phyloP scores from a whole-genome alignment of 2,329 filamentous ascomycete genomes.

The Cadophora luteo-olivacea region DNA sequence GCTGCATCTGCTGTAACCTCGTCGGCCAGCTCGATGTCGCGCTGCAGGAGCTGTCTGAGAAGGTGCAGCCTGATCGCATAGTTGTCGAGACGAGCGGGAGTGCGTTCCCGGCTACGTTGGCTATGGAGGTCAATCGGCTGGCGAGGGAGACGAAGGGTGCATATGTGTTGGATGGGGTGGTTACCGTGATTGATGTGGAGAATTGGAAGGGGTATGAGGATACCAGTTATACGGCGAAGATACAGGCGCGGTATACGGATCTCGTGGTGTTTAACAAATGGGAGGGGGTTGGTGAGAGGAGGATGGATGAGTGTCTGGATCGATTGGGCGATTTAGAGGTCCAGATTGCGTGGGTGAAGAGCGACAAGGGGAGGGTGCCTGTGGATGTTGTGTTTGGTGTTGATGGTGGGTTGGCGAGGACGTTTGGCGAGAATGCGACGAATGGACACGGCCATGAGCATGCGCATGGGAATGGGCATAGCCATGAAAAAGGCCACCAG shows the following conservation, averaged over 20 bases:
- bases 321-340: constrained; percentile 71
- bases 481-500: constrained; percentile 66
- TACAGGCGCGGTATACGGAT: constrained; percentile 76
- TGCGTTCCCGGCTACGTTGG: constrained; percentile 67
- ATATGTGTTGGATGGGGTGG: constrained; percentile 72
- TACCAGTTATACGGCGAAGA: constrained; percentile 72
- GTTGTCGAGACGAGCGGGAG: constrained; percentile 88
- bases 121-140: constrained; percentile 74
- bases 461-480: constrained; percentile 51
- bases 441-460: constrained; percentile 40
- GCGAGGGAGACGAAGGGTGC: constrained; percentile 58
- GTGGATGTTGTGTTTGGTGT: constrained; percentile 85
- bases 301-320: constrained; percentile 70
- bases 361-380: constrained; percentile 77
- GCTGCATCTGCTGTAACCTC: constrained; percentile 98
- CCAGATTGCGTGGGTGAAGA: constrained; percentile 79
- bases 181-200: constrained; percentile 76
- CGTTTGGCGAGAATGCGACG: constrained; percentile 56
- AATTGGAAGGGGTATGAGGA: constrained; percentile 79
- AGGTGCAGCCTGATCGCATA: constrained; percentile 76
- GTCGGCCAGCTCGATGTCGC: constrained; percentile 89
- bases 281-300: constrained; percentile 66
- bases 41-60: constrained; percentile 72
- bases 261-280: constrained; percentile 77
- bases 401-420: constrained; percentile 77